Conservation (phyloP, 228 moss, liverwort and hornwort genomes). For the Sphagnum magellanicum region DNA sequence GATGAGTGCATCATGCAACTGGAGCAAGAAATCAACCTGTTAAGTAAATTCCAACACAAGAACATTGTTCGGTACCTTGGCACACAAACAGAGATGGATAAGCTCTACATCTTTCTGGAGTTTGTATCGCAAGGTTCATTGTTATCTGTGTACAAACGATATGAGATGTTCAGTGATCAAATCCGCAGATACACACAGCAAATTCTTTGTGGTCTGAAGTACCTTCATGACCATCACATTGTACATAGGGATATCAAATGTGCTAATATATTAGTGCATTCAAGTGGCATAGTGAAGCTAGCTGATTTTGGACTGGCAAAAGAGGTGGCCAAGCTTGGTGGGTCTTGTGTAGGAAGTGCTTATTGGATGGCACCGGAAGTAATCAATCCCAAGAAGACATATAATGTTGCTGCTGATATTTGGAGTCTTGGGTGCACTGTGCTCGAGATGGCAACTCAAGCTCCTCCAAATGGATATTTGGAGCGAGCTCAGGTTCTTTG, state of each 20-base stretch:
- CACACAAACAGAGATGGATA: conserved; percentile 68
- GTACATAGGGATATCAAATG: conserved; percentile 95
- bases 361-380: conserved; percentile 99
- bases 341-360: conserved; percentile 86
- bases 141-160: conserved; percentile 55
- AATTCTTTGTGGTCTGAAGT: conserved; percentile 78
- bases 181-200: conserved; percentile 67
- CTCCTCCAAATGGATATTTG: conserved; percentile 71
- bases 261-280: conserved; percentile 84
- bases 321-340: conserved; percentile 69
- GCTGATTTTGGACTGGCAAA: conserved; percentile 98
- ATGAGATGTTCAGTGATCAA: conserved; percentile 50
- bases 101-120: conserved; percentile 91
- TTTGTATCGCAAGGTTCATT: conserved; percentile 80
- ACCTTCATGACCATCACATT: conserved; percentile 78
- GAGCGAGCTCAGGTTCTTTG: conserved; percentile 70
- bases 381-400: conserved; percentile 68
- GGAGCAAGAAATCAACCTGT: conserved; percentile 77
- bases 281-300: conserved; percentile 66
- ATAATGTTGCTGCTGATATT: conserved; percentile 74
- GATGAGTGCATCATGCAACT: conserved; percentile 72
- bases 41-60: conserved; percentile 75
- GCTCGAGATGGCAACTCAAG: conserved; percentile 75
- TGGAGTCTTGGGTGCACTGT: conserved; percentile 98
- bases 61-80: conserved; percentile 95